A percentile compares a stretch with the other conserved stretches of the same genome.
Conservation (phyloP, 1,139 yeast species). For the Yamadazyma songkhlaensis region DNA sequence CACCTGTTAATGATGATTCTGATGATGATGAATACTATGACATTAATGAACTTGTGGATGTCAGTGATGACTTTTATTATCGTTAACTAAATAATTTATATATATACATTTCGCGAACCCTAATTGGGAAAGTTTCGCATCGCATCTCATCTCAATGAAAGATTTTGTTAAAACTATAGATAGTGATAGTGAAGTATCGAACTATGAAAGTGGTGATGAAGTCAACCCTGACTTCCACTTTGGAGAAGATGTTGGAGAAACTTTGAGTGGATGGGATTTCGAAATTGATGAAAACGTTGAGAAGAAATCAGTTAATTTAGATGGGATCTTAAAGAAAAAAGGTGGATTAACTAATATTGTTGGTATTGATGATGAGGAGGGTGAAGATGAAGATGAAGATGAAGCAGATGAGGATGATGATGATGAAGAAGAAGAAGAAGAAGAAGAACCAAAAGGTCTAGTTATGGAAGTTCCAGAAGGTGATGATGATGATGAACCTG, state of each 20-base stretch:
- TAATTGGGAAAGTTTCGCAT: not conserved
- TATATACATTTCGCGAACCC: not conserved
- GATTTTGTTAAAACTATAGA: constrained; percentile 17
- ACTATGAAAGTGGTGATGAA: constrained; percentile 20
- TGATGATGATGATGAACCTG: constrained; percentile 27
- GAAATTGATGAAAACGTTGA: constrained; percentile 43
- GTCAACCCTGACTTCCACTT: constrained; percentile 68
- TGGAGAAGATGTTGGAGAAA: constrained; percentile 50
- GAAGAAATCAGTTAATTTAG: constrained; percentile 76
- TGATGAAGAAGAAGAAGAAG: constrained; percentile 33
- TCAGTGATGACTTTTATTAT: constrained; percentile 39
- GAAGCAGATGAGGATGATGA: constrained; percentile 41
- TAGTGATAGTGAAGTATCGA: constrained; percentile 22
- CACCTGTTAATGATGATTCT: constrained; percentile 13
- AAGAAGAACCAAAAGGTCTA: constrained; percentile 26
- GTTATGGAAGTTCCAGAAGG: constrained; percentile 10
- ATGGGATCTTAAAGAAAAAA: constrained; percentile 76
- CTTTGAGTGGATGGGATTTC: constrained; percentile 83
- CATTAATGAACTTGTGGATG: constrained; percentile 36
- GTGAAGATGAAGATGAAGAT: constrained; percentile 25
- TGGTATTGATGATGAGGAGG: constrained; percentile 32
- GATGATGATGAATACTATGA: constrained; percentile 42
- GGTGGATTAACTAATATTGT: constrained; percentile 67
- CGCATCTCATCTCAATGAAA: constrained; percentile 8
- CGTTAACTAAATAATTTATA: not conserved